Evolutionary conservation across 768 basidiomycete genomes (phyloP), one percentile per base, ranked within the genome.

Genomic region (Mycena rebaudengoi): DNA sequence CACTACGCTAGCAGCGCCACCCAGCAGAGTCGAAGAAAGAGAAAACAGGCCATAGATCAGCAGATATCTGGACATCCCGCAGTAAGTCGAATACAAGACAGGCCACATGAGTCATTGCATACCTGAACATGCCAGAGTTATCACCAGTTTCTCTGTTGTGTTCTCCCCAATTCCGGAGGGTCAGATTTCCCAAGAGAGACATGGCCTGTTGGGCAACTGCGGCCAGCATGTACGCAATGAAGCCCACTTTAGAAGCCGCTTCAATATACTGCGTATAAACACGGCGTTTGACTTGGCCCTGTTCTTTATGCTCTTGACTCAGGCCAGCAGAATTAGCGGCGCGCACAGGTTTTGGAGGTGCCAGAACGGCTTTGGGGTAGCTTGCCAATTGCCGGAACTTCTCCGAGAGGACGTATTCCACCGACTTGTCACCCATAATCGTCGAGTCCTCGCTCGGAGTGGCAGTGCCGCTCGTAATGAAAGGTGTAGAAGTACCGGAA

Each of bases 121-220:
- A n/a, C n/a, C n/a, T n/a, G 35, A 76, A 69, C 76, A 91, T 84
- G 46, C 88, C 86, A 1, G 78, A 73, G 54, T 91, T 92, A 44
- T 74, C 75, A 11, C 90, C 90, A 1, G 73, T 75, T 67, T 82
- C 79, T 5, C 83, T 81, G 66, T 96, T 96, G 62, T 89, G 86
- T 71, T 95, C 91, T 8, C 91, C 89, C 95, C 94, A 97, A 49
- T 83, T 80, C 37, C 92, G 86, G n/a, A 97, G 78, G 44, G 90
- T 86, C 30, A 88, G 76, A 26, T 87, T 91, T 0, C 86, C 85
- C 11, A 83, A 56, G 29, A 96, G 86, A 0, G 85, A 83, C 10
- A 84, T 71, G 6, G 79, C 83, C 73, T 96, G 95, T 57, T 87
- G 82, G 14, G 75, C 62, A 43, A 87, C 51, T 5, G 84, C 86